phyloP scores from a whole-genome alignment of 192 early-diverging fungal genomes.

The Dissophora globulifera region DNA sequence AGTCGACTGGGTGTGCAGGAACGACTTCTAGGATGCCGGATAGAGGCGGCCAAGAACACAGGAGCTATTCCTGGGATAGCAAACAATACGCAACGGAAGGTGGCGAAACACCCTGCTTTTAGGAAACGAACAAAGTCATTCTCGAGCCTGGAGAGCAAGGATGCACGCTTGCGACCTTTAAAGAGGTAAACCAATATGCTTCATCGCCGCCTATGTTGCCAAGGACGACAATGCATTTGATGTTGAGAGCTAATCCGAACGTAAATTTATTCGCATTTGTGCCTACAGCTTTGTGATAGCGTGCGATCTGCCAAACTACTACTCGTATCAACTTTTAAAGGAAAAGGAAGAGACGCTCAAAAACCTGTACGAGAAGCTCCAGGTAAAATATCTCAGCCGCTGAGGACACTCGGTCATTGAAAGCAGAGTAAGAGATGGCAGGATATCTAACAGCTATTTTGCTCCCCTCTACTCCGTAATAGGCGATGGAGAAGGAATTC shows the following conservation, averaged over 20 bases:
- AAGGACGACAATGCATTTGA: background rate
- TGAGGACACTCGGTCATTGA: background rate
- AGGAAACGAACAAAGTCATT: constrained; percentile 41
- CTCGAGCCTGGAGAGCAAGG: constrained; percentile 13
- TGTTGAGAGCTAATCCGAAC: background rate
- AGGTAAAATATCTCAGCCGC: constrained; percentile 2
- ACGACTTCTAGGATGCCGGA: constrained; percentile 32
- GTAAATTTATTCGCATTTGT: background rate
- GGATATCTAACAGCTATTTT: background rate
- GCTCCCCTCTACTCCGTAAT: background rate
- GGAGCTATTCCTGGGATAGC: constrained; percentile 31
- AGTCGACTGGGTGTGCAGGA: constrained; percentile 26
- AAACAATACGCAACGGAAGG: constrained; percentile 11
- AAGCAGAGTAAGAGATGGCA: background rate
- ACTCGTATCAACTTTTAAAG: constrained; percentile 35
- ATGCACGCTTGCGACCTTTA: constrained; percentile 11
- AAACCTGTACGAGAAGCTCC: constrained; percentile 14
- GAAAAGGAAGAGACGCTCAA: constrained; percentile 46
- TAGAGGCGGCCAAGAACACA: constrained; percentile 3
- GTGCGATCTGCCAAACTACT: constrained; percentile 42
- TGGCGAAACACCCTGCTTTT: constrained; percentile 21
- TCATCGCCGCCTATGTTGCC: background rate
- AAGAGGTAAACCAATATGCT: no score
- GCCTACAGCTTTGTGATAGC: constrained; percentile 21
- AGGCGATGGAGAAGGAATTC: constrained; percentile 40